Base-by-base conservation (phyloP, 106 monocot genomes). In the Platanthera guangdongensis region DNA sequence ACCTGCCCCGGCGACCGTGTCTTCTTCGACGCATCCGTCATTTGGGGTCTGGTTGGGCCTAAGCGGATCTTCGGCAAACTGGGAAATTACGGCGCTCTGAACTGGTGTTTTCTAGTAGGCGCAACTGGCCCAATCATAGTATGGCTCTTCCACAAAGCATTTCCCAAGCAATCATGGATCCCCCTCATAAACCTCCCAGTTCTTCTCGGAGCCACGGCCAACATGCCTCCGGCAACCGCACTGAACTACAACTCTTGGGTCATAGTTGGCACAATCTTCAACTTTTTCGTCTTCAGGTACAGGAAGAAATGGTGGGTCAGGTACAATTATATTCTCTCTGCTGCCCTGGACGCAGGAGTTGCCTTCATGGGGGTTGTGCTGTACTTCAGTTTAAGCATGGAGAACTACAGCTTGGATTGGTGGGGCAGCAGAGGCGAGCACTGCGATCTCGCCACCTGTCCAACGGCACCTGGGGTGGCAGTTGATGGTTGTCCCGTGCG, bases 1-100 rank as follows among this genome's bases (percentile, higher is more conserved):
- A 93, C 95, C 4, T 96, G 93, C 78, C 95, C 90, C 0, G 54
- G 88, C 14, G 95, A 96, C 75, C 83, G 87, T 0, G 95, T 96
- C 65, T 96, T 96, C 87, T 96, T 93, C 76, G 93, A 96, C 53
- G 93, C 93, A 0, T 96, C 95, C 0, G 95, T 96, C 51, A 96
- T 96, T 51, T 96, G 93, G 95, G 95, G 95, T 2, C 50, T 96
- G 28, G 74, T 80, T 9, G 80, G 80, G 15, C 80, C 80, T 3
- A 47, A 74, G 7, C 51, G 80, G 9, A 80, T 80, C 52, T 80
- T 80, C 7, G 80, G 80, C 11, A 51, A 51, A 1, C 74, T 80
- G 11, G 80, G 80, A 13, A 80, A 80, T 47, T 80, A 80, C 74
- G 52, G 50, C 0, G 64, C 80, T 6, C 64, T 80, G 49, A 93